Evolutionary conservation across 768 basidiomycete species (phyloP).

Genomic region (Phylloporus sp.): DNA sequence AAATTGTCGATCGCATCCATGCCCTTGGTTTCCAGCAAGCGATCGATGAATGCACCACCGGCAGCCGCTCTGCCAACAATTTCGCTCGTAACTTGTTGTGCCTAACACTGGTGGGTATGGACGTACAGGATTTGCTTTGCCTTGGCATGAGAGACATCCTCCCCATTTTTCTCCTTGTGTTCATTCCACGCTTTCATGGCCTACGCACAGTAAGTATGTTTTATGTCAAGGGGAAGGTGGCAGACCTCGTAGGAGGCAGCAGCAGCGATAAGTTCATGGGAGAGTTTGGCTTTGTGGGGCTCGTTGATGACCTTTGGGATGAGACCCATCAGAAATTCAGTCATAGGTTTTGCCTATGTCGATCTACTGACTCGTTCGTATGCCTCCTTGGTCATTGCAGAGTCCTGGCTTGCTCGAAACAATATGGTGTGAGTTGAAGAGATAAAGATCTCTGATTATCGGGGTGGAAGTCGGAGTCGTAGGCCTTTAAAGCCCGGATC

Average conservation of each 20-base stretch:
- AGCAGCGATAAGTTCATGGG: slow-evolving; percentile 63
- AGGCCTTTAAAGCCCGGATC: not conserved
- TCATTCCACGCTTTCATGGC: slow-evolving; percentile 61
- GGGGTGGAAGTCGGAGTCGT: too few species aligned
- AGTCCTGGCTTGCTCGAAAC: not conserved
- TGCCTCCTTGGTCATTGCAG: slow-evolving; percentile 15
- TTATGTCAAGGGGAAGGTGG: not conserved
- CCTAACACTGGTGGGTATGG: slow-evolving; percentile 20
- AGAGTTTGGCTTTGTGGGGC: slow-evolving; percentile 52
- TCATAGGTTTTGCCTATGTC: not conserved
- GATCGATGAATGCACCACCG: slow-evolving; percentile 49
- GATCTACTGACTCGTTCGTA: slow-evolving; percentile 17
- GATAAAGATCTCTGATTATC: slow-evolving; percentile 9
- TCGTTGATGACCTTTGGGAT: slow-evolving; percentile 39
- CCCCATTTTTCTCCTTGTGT: slow-evolving; percentile 46
- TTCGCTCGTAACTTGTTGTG: not conserved
- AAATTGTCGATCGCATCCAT: slow-evolving; percentile 43
- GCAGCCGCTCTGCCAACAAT: slow-evolving; percentile 54
- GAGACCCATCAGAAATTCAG: not conserved
- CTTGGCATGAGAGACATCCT: slow-evolving; percentile 43
- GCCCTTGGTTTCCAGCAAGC: slow-evolving; percentile 53
- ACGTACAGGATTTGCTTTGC: slow-evolving; percentile 49
- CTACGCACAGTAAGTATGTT: slow-evolving; percentile 27
- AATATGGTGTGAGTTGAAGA: not conserved
- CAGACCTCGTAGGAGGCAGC: slow-evolving; percentile 62